These are phyloP conservation scores for Bruguiera gymnorhiza DNA, from an alignment of 345 rosid species.

Conservation along the genomic window DNA sequence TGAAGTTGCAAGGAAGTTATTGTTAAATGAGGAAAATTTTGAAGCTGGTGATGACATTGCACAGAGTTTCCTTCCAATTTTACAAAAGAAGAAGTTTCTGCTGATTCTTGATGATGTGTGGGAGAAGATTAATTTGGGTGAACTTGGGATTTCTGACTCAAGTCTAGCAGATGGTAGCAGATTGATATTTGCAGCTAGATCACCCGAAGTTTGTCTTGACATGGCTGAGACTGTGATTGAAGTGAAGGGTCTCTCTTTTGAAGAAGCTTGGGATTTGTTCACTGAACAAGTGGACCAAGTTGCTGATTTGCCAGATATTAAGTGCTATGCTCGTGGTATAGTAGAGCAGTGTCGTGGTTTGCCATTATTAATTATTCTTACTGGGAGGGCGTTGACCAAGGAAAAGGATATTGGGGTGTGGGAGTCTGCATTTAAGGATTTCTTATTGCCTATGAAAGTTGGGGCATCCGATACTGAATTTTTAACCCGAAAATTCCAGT, in stretches of 20 bases:
- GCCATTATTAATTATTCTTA: conserved; percentile 8
- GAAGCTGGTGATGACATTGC: too few species aligned
- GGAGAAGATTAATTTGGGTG: too few species aligned
- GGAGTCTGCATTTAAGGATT: neutral
- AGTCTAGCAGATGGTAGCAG: too few species aligned
- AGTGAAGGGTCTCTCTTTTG: neutral
- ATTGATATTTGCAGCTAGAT: too few species aligned
- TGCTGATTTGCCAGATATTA: conserved; percentile 1
- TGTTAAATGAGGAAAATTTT: too few species aligned
- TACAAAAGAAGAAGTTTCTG: too few species aligned
- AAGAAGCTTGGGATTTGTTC: conserved; percentile 19
- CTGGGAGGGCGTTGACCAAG: neutral
- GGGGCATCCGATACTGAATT: neutral
- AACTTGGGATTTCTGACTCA: too few species aligned
- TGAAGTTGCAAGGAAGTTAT: too few species aligned
- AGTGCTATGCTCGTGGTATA: conserved; percentile 9
- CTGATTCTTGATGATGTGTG: too few species aligned
- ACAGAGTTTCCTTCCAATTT: too few species aligned
- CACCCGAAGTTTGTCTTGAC: too few species aligned
- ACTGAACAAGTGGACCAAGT: conserved; percentile 2
- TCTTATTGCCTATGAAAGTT: conserved; percentile 2
- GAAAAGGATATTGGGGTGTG: conserved; percentile 10
- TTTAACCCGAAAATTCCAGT: conserved; percentile 3
- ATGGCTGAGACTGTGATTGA: too few species aligned
- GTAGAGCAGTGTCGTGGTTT: conserved; percentile 12